Evolutionary conservation across 805 yeast genomes (phyloP).

Genomic region (Blastobotrys peoriensis): DNA sequence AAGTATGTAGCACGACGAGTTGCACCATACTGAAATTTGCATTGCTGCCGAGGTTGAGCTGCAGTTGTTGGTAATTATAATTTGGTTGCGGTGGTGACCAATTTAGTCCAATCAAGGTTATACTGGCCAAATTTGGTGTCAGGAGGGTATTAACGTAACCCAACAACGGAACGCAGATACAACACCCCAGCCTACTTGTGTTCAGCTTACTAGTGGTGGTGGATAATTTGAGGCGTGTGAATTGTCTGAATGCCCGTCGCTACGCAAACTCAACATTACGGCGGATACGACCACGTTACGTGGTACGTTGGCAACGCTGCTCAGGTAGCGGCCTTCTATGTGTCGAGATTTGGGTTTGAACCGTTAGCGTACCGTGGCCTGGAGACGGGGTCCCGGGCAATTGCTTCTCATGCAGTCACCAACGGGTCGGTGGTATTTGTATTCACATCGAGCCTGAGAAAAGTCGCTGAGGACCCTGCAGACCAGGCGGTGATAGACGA

Average conservation of each 20-base stretch:
- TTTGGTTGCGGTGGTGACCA: no score
- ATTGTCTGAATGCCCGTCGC: neutral
- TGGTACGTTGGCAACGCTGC: constrained; percentile 72
- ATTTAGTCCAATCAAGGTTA: no score
- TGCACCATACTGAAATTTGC: no score
- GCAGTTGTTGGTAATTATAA: no score
- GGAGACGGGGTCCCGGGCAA: constrained; percentile 56
- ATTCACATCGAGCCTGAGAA: constrained; percentile 36
- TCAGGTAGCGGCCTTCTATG: constrained; percentile 51
- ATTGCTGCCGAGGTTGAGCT: no score
- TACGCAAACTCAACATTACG: constrained; percentile 8
- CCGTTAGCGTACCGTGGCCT: constrained; percentile 59
- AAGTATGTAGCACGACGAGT: no score
- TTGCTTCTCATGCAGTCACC: constrained; percentile 54
- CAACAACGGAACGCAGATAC: no score
- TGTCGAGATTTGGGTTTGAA: constrained; percentile 54
- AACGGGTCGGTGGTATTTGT: constrained; percentile 51
- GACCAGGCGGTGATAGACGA: constrained; percentile 26
- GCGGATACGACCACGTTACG: constrained; percentile 59
- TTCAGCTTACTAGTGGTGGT: no score
- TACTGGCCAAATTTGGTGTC: no score
- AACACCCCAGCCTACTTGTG: no score
- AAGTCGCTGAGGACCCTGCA: constrained; percentile 17
- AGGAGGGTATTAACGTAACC: no score
- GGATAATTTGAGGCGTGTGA: no score